Evolutionary conservation across 345 rosid species (phyloP).

Genomic region (Bruguiera sexangula): DNA sequence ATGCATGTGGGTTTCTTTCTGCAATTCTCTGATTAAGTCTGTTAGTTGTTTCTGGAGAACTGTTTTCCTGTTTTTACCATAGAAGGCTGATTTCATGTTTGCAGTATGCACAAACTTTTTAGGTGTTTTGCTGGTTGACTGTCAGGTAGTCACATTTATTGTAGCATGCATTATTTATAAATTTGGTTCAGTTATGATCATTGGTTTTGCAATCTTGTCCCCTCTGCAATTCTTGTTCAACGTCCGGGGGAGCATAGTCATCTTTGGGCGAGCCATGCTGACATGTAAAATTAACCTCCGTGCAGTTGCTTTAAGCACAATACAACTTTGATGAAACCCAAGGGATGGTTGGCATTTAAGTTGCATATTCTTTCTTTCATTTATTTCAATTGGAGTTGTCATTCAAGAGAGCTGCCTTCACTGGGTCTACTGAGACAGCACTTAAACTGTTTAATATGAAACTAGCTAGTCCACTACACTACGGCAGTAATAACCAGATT

Average conservation of each 20-base stretch:
- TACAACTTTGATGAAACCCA: too few species aligned
- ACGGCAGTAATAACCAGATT: too few species aligned
- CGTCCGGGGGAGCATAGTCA: not conserved
- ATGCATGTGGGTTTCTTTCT: not conserved
- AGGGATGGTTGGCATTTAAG: not conserved
- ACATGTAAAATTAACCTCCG: not conserved
- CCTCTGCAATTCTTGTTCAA: not conserved
- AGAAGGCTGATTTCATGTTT: not conserved
- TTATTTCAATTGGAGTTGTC: not conserved
- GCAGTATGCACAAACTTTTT: not conserved
- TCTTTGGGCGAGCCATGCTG: not conserved
- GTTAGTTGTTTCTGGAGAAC: not conserved
- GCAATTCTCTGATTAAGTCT: not conserved
- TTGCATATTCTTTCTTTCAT: too few species aligned
- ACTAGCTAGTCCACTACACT: not conserved
- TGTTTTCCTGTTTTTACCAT: not conserved
- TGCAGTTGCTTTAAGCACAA: too few species aligned
- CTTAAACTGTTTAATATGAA: too few species aligned
- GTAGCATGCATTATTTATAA: not conserved
- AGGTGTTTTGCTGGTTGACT: not conserved
- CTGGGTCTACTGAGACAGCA: not conserved
- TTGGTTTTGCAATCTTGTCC: not conserved
- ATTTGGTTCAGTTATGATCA: not conserved
- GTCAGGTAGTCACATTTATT: too few species aligned
- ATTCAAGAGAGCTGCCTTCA: not conserved